A percentile compares a stretch with the other conserved stretches of the same genome.
Evolutionary conservation across 768 basidiomycete species (phyloP).

Genomic region (Collybia nuda): DNA sequence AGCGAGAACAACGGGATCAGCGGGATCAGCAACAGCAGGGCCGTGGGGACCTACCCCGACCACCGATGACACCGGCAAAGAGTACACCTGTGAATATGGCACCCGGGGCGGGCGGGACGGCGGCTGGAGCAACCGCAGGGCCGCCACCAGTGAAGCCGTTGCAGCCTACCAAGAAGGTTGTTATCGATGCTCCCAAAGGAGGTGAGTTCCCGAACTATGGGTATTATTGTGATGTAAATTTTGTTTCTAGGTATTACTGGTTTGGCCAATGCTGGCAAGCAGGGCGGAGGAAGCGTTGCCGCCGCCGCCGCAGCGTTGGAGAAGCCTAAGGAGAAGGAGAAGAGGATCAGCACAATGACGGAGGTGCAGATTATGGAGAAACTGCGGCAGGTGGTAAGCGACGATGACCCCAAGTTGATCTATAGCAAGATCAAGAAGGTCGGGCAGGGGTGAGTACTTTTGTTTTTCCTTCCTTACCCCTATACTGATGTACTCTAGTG

Average conservation of each 20-base stretch:
- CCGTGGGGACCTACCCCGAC: constrained; percentile 27
- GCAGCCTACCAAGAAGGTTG: constrained; percentile 71
- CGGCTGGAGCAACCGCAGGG: constrained; percentile 50
- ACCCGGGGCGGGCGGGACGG: constrained; percentile 42
- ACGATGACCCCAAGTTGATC: constrained; percentile 83
- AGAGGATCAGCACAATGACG: constrained; percentile 94
- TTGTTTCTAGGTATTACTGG: too few relatives aligned
- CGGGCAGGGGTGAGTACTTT: constrained; percentile 83
- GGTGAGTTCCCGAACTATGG: constrained; percentile 25
- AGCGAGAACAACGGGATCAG: constrained; percentile 22
- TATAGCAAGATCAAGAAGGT: constrained; percentile 99
- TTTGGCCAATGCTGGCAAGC: constrained; percentile 48
- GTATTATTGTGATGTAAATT: too few relatives aligned
- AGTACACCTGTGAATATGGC: constrained; percentile 46
- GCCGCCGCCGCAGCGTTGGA: constrained; percentile 76
- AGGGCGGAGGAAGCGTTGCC: constrained; percentile 39
- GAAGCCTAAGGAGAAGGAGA: constrained; percentile 80
- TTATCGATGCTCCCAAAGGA: constrained; percentile 18
- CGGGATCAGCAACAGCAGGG: constrained; percentile 13
- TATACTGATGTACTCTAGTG: constrained; percentile 46
- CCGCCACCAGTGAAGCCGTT: constrained; percentile 73
- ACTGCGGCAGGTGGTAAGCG: constrained; percentile 81
- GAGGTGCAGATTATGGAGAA: constrained; percentile 99
- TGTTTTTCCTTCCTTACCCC: constrained; percentile 2
- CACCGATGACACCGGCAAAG: constrained; percentile 38